A percentile compares a stretch with the other conserved stretches of the same genome.
These are phyloP conservation scores for Blastobotrys illinoisensis DNA, from an alignment of 1,139 yeast genomes.

Conservation along the genomic window DNA sequence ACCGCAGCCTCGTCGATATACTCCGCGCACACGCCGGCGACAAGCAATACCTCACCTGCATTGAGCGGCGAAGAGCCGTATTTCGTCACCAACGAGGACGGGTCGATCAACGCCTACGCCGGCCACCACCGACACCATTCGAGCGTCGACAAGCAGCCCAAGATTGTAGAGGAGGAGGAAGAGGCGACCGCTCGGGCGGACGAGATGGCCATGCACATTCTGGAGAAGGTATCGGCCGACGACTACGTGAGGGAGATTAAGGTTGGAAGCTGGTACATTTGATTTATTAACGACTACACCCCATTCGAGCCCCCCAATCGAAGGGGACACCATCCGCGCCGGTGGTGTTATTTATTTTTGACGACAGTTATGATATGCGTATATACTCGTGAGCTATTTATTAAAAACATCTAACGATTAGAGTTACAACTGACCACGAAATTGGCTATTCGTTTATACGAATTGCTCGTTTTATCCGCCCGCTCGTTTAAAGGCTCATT, in stretches of 20 bases:
- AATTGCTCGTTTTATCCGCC: too few species aligned
- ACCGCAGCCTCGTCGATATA: slow-evolving; percentile 2
- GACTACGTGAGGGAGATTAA: slow-evolving; percentile 25
- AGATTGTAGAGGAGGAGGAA: slow-evolving; percentile 4
- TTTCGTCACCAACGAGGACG: not conserved
- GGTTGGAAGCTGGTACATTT: slow-evolving; percentile 25
- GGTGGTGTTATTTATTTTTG: not conserved
- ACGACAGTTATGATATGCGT: not conserved
- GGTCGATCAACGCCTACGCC: not conserved
- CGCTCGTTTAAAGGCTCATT: too few species aligned
- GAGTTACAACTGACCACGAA: too few species aligned
- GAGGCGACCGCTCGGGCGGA: slow-evolving; percentile 28
- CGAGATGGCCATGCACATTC: slow-evolving; percentile 33
- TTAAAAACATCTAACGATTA: not conserved
- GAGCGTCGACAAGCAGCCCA: not conserved
- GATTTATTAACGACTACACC: not conserved
- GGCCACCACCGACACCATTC: not conserved
- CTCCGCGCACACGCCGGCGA: not conserved
- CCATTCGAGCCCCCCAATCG: too few species aligned
- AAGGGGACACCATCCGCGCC: not conserved
- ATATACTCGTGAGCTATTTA: not conserved
- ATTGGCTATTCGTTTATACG: too few species aligned
- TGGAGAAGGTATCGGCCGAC: slow-evolving; percentile 29
- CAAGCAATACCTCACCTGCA: not conserved
- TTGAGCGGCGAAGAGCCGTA: not conserved